phyloP scores from a whole-genome alignment of 306 rosid genomes.

The Inga leiocalycina region DNA sequence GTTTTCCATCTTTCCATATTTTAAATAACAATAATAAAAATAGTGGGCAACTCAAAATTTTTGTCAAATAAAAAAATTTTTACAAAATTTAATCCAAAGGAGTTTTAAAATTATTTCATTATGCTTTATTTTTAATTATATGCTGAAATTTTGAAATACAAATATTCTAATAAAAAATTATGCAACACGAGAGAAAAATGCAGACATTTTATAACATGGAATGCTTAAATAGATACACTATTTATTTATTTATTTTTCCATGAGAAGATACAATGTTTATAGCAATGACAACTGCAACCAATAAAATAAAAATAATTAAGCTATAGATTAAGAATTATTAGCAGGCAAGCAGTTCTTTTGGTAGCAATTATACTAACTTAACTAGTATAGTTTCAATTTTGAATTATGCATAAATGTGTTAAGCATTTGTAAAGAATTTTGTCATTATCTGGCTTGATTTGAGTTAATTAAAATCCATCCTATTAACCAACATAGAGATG shows the following conservation, averaged over 20 bases:
- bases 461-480: too few relatives aligned
- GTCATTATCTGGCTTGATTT: not conserved
- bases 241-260: too few relatives aligned
- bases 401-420: not conserved
- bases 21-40: not conserved
- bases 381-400: not conserved
- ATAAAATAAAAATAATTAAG: too few relatives aligned
- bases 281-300: not conserved
- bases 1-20: not conserved
- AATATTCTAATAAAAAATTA: too few relatives aligned
- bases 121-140: too few relatives aligned
- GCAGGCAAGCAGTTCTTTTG: not conserved
- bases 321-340: too few relatives aligned
- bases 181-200: not conserved
- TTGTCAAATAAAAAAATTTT: too few relatives aligned
- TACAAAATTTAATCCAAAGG: not conserved
- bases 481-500: too few relatives aligned
- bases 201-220: too few relatives aligned
- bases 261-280: not conserved
- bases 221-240: not conserved
- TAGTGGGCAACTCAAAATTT: not conserved
- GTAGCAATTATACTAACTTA: too few relatives aligned
- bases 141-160: not conserved
- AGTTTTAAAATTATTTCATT: too few relatives aligned
- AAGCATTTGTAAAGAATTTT: too few relatives aligned